Evolutionary conservation across 164 flowering plant species (phyloP), one percentile per base, ranked within the genome.

Genomic region (Aristolochia fimbriata): DNA sequence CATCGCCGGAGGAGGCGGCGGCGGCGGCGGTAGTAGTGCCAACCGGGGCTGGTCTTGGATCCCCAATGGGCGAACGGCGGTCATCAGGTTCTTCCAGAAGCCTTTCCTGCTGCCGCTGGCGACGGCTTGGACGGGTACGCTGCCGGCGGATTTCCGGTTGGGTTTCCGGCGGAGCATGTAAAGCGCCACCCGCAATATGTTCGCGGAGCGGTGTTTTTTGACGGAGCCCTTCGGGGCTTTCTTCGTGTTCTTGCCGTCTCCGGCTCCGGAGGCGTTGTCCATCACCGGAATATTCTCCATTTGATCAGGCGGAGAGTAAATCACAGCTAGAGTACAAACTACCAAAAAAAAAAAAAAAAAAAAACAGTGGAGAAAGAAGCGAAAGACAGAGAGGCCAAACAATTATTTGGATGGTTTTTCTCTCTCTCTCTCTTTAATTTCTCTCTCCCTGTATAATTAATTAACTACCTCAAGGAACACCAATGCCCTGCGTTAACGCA

Each of bases 401-500:
- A n/a, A n/a, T n/a, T n/a, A n/a, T n/a, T n/a, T n/a, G n/a, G n/a
- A n/a, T n/a, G n/a, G n/a, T n/a, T n/a, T n/a, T n/a, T n/a, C n/a
- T n/a, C n/a, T n/a, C n/a, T n/a, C n/a, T n/a, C n/a, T n/a, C n/a
- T n/a, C n/a, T n/a, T n/a, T n/a, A n/a, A n/a, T n/a, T n/a, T n/a
- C n/a, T n/a, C n/a, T n/a, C n/a, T n/a, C n/a, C n/a, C n/a, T n/a
- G n/a, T n/a, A n/a, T n/a, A n/a, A n/a, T n/a, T n/a, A n/a, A n/a
- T n/a, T n/a, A n/a, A n/a, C n/a, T n/a, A n/a, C n/a, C n/a, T n/a
- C n/a, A n/a, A n/a, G n/a, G n/a, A n/a, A n/a, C n/a, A n/a, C n/a
- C n/a, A n/a, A 23, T n/a, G 55, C 55, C 55, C 55, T 51, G 55
- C 55, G 55, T 21, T 23, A 20, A 51, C 22, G 55, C 55, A 51